Percentiles rank a stretch among this genome's conserved stretches.
phyloP scores from a whole-genome alignment of 305 asterid species.

The Fraxinus baroniana region DNA sequence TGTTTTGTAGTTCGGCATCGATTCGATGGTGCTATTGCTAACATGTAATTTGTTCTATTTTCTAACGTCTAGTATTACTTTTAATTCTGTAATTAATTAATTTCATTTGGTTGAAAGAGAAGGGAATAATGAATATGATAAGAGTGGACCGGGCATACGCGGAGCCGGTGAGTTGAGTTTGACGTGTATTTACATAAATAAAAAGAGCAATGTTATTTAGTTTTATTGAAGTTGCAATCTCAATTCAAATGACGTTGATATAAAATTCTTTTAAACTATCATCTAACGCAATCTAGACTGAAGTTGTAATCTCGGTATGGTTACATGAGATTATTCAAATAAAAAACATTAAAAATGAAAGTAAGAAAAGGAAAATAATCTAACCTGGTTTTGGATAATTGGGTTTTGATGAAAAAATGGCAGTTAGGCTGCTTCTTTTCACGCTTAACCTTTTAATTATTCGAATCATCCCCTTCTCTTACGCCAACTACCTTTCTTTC shows the following conservation, averaged over 20 bases:
- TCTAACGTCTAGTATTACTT: neutral
- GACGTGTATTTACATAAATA: neutral
- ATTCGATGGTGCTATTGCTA: too few species aligned
- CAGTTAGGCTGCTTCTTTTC: neutral
- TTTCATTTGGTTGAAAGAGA: too few species aligned
- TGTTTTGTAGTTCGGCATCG: too few species aligned
- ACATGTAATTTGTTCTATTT: neutral
- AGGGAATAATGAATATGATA: neutral
- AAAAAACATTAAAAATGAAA: neutral
- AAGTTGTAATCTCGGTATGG: too few species aligned
- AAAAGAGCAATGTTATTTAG: neutral
- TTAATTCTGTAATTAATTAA: neutral
- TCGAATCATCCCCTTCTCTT: neutral
- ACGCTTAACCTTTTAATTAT: neutral
- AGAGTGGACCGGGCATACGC: neutral
- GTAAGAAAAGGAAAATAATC: neutral
- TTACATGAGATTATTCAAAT: too few species aligned
- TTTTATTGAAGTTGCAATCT: too few species aligned
- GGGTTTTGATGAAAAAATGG: neutral
- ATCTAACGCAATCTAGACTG: too few species aligned
- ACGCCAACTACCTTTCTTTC: neutral
- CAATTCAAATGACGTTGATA: too few species aligned
- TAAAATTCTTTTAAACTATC: too few species aligned
- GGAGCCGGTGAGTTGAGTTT: too few species aligned
- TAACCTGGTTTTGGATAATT: neutral